These are phyloP conservation scores for Paecilomyces variotii DNA, from an alignment of 2,329 filamentous ascomycete species.

Conservation along the genomic window DNA sequence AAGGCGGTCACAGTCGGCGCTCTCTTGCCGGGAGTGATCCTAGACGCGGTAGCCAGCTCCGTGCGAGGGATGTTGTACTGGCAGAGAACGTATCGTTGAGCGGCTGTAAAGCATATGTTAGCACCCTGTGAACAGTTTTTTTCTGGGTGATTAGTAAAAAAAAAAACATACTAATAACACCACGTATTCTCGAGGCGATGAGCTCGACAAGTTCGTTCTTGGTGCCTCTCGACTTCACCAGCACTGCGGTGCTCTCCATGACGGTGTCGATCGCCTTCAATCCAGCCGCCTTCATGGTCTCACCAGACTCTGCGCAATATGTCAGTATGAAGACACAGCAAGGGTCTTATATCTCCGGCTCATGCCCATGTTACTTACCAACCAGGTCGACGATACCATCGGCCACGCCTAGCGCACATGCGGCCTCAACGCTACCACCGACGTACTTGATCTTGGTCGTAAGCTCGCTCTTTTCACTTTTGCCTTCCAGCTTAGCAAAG, in stretches of 20 bases:
- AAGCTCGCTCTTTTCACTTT: conserved; percentile 44
- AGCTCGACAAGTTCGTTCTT: conserved; percentile 75
- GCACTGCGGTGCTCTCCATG: conserved; percentile 74
- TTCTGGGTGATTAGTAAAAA: background rate
- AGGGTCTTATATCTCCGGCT: background rate
- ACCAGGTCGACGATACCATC: conserved; percentile 97
- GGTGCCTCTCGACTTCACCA: conserved; percentile 83
- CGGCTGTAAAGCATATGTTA: conserved; percentile 42
- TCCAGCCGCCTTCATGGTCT: conserved; percentile 95
- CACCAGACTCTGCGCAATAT: conserved; percentile 67
- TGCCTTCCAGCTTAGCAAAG: conserved; percentile 67
- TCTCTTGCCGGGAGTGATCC: conserved; percentile 86
- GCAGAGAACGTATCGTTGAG: conserved; percentile 88
- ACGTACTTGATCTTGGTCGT: conserved; percentile 88
- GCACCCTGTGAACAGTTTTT: background rate
- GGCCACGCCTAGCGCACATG: conserved; percentile 88
- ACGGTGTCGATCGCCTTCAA: conserved; percentile 93
- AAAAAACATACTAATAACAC: conserved; percentile 66
- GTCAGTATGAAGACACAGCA: background rate
- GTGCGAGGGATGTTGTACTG: conserved; percentile 84
- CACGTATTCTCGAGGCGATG: conserved; percentile 77
- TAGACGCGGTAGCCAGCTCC: conserved; percentile 58
- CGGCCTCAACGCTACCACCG: conserved; percentile 93
- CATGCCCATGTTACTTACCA: conserved; percentile 50
- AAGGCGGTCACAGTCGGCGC: conserved; percentile 86